Conservation (phyloP, 495 filamentous ascomycete species). For the Peziza echinospora region DNA sequence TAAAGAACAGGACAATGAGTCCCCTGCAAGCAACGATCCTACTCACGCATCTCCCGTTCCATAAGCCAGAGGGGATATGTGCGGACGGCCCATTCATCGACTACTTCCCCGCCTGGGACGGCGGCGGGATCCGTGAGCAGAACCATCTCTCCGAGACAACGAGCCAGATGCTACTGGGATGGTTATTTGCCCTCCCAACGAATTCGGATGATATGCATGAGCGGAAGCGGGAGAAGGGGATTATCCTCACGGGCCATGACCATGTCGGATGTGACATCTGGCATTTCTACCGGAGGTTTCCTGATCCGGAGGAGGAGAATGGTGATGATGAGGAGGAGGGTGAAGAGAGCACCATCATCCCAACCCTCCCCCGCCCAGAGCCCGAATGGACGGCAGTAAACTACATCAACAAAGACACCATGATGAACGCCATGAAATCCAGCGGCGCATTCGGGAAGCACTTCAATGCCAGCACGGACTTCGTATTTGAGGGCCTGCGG, state of each 20-base stretch:
- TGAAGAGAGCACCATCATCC: too few relatives aligned
- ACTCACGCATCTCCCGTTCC: constrained; percentile 76
- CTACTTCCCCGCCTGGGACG: constrained; percentile 36
- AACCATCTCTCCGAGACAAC: constrained; percentile 60
- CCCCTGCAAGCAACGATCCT: constrained; percentile 45
- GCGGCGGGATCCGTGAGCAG: constrained; percentile 64
- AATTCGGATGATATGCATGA: constrained; percentile 31
- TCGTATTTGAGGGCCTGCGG: constrained; percentile 33
- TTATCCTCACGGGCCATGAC: constrained; percentile 83
- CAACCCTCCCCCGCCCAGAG: constrained; percentile 13
- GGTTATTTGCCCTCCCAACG: constrained; percentile 55
- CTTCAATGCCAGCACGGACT: constrained; percentile 16
- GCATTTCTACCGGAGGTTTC: constrained; percentile 61
- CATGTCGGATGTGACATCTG: constrained; percentile 80
- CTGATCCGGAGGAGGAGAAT: constrained; percentile 28
- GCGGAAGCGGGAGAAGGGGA: constrained; percentile 35
- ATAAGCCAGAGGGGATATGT: constrained; percentile 66
- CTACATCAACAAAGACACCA: constrained; percentile 14
- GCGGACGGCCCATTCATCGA: constrained; percentile 62
- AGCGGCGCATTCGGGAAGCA: constrained; percentile 18
- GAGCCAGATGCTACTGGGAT: constrained; percentile 47
- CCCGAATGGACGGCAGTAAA: constrained; percentile 26
- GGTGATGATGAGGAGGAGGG: constrained; percentile 6
- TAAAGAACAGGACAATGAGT: background rate
- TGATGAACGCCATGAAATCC: constrained; percentile 11